Evolutionary conservation across 805 yeast species (phyloP), one percentile per base, ranked within the genome.

Genomic region (Teunomyces barrocoloradensis): DNA sequence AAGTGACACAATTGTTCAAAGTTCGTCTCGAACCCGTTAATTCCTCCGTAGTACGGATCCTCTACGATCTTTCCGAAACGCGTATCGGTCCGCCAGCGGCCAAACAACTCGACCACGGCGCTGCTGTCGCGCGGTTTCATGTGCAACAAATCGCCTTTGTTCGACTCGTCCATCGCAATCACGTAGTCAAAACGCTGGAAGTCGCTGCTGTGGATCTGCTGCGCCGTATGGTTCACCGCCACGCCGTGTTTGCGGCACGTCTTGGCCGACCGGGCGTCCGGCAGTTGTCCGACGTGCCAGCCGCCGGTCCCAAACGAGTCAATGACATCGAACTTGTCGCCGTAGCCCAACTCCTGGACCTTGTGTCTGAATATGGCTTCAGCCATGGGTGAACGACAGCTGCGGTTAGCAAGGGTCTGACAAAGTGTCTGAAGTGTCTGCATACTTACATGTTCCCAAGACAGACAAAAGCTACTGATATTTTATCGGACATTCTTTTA

Each of bases 361-460:
- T 72, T 70, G 49, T 87, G 81, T 42, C 73, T 74, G 68, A 91
- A 89, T 1, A 90, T 88, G 0, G 97, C 97, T 61, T 92, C 97
- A 0, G 98, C 97, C 98, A 91, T 92, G 11, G 98, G 98, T 2
- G 97, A 89, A 42, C 97, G 91, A 61, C 97, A 90, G 18, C 87
- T 83, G 32, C 4, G 20, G 65, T 61, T 63, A 62, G 63, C 55
- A 50, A 9, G 5, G 11, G 40, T 29, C n/a, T 21, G 23, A 18
- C 20, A 15, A 18, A 21, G 18, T 3, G 21, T 25, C 28, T 28
- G 13, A 18, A 21, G 18, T 6, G 15, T 25, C 28, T 28, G 13
- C 7, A 21, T 49, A 74, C 87, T 55, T 72, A 82, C 85, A 88
- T 88, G 65, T 91, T 91, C 3, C 97, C 97, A 21, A 89, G 73